Conservation (phyloP, 306 rosid genomes). For the Cucumis sativus region DNA sequence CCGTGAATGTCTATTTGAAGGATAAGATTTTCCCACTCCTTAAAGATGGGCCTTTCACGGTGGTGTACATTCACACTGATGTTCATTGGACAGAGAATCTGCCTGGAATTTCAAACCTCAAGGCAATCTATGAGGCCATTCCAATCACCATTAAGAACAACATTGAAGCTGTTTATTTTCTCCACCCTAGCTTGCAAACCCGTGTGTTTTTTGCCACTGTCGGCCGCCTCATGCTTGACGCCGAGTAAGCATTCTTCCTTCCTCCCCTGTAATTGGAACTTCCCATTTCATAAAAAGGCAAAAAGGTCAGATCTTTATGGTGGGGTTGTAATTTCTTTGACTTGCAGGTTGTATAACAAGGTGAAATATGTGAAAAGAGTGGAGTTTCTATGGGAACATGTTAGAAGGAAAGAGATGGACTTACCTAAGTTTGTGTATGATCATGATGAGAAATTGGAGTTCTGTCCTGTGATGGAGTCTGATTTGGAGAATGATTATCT, state of each 20-base stretch:
- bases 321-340: not conserved
- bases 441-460: conserved; percentile 1
- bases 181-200: conserved; percentile 1
- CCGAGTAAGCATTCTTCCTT: not conserved
- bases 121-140: not conserved
- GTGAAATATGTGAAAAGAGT: conserved; percentile 4
- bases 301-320: not conserved
- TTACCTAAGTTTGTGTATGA: conserved; percentile 6
- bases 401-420: conserved; percentile 9
- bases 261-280: not conserved
- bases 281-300: not conserved
- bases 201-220: conserved; percentile 5
- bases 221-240: conserved; percentile 2
- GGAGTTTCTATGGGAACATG: conserved; percentile 9
- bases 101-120: not conserved
- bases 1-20: not conserved
- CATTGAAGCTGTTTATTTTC: not conserved
- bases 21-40: not conserved
- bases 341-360: not conserved
- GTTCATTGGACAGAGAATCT: conserved; percentile 5
- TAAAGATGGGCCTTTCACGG: not conserved
- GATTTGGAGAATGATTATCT: conserved; percentile 5
- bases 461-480: conserved; percentile 1
- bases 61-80: conserved; percentile 10
- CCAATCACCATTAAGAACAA: not conserved